phyloP scores from a whole-genome alignment of 805 yeast species.

The Kodamaea fukazawae region DNA sequence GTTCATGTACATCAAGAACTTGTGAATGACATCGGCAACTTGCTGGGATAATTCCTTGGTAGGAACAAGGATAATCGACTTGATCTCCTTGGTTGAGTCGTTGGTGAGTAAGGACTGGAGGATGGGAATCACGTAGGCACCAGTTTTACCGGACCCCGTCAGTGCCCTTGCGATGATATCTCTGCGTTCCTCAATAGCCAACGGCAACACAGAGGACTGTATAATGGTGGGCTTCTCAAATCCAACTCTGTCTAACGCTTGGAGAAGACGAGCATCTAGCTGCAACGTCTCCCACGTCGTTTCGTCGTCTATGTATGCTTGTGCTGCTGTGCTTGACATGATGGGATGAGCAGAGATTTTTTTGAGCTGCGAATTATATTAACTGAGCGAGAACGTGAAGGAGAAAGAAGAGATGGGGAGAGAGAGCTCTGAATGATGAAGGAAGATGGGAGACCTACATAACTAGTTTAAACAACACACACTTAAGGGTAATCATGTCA shows the following conservation, averaged over 20 bases:
- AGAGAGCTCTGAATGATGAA: no score
- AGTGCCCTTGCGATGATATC: slow-evolving; percentile 92
- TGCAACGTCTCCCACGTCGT: slow-evolving; percentile 71
- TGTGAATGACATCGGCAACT: slow-evolving; percentile 67
- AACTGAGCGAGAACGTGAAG: no score
- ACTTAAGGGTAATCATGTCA: no score
- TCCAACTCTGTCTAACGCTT: slow-evolving; percentile 79
- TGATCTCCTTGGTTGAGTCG: slow-evolving; percentile 29
- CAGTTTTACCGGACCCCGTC: slow-evolving; percentile 95
- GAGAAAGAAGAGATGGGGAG: no score
- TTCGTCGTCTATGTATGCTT: slow-evolving; percentile 69
- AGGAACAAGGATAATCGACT: slow-evolving; percentile 81
- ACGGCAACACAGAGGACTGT: slow-evolving; percentile 87
- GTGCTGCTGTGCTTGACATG: slow-evolving; percentile 32
- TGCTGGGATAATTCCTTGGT: slow-evolving; percentile 90
- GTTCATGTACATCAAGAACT: slow-evolving; percentile 68
- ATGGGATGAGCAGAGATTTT: slow-evolving; percentile 11
- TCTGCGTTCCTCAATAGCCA: slow-evolving; percentile 85
- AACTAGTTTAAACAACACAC: no score
- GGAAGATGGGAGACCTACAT: no score
- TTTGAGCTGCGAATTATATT: slow-evolving; percentile 5
- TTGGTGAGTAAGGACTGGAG: slow-evolving; percentile 65
- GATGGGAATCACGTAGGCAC: slow-evolving; percentile 85
- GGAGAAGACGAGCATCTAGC: slow-evolving; percentile 77
- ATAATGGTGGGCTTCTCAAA: slow-evolving; percentile 85